A percentile compares a stretch with the other conserved stretches of the same genome.
These are phyloP conservation scores for Tulasnella calospora DNA, from an alignment of 768 basidiomycete species.

Conservation along the genomic window DNA sequence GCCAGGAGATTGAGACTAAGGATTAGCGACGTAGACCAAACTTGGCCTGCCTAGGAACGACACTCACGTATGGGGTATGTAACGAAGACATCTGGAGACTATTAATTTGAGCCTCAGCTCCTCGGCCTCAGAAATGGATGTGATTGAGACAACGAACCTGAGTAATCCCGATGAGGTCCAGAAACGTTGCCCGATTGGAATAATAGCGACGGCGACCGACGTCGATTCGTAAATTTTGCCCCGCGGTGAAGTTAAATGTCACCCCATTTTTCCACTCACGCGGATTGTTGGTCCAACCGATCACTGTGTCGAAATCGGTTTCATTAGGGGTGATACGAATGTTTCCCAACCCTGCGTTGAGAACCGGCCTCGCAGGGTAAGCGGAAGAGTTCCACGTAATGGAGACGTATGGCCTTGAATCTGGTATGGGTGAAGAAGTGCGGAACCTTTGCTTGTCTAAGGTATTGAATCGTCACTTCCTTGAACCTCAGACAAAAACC, in stretches of 20 bases:
- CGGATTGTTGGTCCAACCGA: not conserved
- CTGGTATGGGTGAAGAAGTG: not conserved
- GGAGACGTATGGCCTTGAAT: not conserved
- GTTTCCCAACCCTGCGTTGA: not conserved
- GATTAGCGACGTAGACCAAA: not conserved
- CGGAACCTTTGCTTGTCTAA: not conserved
- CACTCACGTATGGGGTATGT: not conserved
- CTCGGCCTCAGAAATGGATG: not conserved
- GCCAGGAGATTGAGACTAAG: not conserved
- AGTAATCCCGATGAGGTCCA: not conserved
- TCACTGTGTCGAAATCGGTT: not conserved
- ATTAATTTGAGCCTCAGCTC: not conserved
- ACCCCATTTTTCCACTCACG: not conserved
- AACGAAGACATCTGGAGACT: not conserved
- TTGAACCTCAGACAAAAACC: not conserved
- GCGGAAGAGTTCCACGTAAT: not conserved
- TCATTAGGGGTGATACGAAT: not conserved
- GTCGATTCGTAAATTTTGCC: not conserved
- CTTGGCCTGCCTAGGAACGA: not conserved
- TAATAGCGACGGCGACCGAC: not conserved
- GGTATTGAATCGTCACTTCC: not conserved
- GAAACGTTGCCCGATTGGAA: not conserved
- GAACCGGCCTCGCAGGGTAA: not conserved
- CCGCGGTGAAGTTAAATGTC: not conserved
- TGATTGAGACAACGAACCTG: not conserved